These are phyloP conservation scores for Bipolaris cookei DNA, from an alignment of 2,329 filamentous ascomycete genomes.

Conservation along the genomic window DNA sequence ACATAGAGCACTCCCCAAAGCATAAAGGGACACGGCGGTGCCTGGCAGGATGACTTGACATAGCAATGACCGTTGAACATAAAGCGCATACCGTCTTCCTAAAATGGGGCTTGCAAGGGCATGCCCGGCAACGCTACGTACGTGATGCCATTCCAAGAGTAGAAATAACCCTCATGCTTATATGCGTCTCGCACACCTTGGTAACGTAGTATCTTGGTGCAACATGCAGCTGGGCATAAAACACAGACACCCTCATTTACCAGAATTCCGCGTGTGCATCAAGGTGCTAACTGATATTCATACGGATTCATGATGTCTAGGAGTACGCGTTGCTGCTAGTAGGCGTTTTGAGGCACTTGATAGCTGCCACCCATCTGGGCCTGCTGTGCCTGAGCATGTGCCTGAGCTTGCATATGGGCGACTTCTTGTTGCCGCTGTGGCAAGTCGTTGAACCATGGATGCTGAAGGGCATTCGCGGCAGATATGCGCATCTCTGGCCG, in stretches of 20 bases:
- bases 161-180: not conserved
- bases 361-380: constrained; percentile 50
- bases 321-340: constrained; percentile 29
- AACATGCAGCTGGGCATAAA: not conserved
- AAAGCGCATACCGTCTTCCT: not conserved
- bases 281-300: not conserved
- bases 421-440: constrained; percentile 57
- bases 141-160: not conserved
- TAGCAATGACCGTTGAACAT: not conserved
- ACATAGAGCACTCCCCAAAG: not conserved
- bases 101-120: not conserved
- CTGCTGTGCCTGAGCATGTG: constrained; percentile 47
- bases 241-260: not conserved
- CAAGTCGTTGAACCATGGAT: constrained; percentile 89
- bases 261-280: not conserved
- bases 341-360: constrained; percentile 48
- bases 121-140: not conserved
- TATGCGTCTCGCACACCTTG: constrained; percentile 1
- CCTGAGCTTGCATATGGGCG: constrained; percentile 40
- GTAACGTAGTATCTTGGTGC: not conserved
- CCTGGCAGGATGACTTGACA: not conserved
- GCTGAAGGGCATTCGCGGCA: constrained; percentile 82
- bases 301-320: not conserved
- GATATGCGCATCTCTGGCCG: constrained; percentile 90
- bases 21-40: not conserved